Evolutionary conservation across 2,329 filamentous ascomycete genomes (phyloP), one percentile per base, ranked within the genome.

Genomic region (Talaromyces sp.): DNA sequence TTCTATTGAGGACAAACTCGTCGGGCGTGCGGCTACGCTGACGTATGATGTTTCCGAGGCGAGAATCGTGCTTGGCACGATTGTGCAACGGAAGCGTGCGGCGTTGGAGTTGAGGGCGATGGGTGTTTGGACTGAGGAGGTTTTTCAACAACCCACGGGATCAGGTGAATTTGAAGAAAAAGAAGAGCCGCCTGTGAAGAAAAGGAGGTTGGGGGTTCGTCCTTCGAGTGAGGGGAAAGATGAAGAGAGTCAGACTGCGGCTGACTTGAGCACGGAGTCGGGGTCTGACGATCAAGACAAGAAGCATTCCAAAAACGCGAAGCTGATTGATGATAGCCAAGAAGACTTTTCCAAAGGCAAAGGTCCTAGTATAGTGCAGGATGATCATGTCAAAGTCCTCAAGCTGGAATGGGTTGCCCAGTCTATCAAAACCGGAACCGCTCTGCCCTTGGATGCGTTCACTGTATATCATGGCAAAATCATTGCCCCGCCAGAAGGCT

Each of bases 1-100:
- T 56, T 74, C 81, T 33, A 72, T 91, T 15, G 88, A 92, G 71
- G 83, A 86, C 28, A 81, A 81, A 25, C 83, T 96, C 10, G 79
- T 82, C 4, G 70, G 73, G 7, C 73, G 76, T 58, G 77, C 77
- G 58, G 85, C 84, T 6, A 82, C 81, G 0, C 72, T 95, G 58
- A 93, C 91, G 0, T 88, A 88, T 62, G 85, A 93, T 72, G 79
- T 89, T 58, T 79, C 81, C 15, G 89, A 93, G 73, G 92, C 92
- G 0, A 81, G 84, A 4, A 74, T 97, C 3, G 80, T 96, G 1
- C 72, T 98, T 32, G 92, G 90, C 1, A 91, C 87, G 66, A 82
- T 96, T 36, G 81, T 81, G 0, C 88, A 85, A 60, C 87, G 85
- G 65, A 83, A 86, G 68, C 84, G 93, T 19, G 91, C 91, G 0